Evolutionary conservation across 371 early-diverging fungal genomes (phyloP), one percentile per base, ranked within the genome.

Genomic region (Mucor plumbeus): DNA sequence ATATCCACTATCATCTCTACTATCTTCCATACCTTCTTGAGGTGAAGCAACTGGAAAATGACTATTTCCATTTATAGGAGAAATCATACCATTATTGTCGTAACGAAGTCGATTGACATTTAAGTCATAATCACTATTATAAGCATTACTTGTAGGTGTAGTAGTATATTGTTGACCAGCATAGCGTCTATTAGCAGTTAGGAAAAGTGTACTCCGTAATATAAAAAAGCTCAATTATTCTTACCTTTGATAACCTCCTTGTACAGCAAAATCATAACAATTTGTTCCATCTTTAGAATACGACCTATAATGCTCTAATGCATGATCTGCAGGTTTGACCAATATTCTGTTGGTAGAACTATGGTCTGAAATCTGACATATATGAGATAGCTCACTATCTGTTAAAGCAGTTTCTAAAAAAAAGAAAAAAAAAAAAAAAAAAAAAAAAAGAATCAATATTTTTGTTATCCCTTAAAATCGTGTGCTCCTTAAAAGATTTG

Each of bases 291-390:
- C 68, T 61, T 71, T 67, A 33, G 67, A 63, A 61, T 71, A 71
- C n/a, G 59, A 67, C 50, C 56, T 59, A 50, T 71, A 71, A 55
- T 67, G 56, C 19, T 71, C 68, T 47, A 61, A 48, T 64, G 64
- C 59, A 55, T 69, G 54, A 55, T 69, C 69, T 48, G 67, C 67
- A 43, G 74, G 72, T 53, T 77, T 72, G 6, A 83, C 81, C 47
- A 83, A 61, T 33, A 83, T 75, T 36, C 76, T 75, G 48, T 80
- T 71, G 21, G 73, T 77, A 13, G 76, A 66, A 11, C 72, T 75
- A 47, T 79, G 75, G 47, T 77, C 81, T 50, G 83, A 74, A 50
- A 68, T 78, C 38, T 76, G 76, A 58, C 83, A 83, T 33, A 83
- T 68, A 58, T 72, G 69, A 11, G 79, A 71, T 48, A 83, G 62